Conservation (phyloP, 345 rosid species). For the Combretum micranthum region DNA sequence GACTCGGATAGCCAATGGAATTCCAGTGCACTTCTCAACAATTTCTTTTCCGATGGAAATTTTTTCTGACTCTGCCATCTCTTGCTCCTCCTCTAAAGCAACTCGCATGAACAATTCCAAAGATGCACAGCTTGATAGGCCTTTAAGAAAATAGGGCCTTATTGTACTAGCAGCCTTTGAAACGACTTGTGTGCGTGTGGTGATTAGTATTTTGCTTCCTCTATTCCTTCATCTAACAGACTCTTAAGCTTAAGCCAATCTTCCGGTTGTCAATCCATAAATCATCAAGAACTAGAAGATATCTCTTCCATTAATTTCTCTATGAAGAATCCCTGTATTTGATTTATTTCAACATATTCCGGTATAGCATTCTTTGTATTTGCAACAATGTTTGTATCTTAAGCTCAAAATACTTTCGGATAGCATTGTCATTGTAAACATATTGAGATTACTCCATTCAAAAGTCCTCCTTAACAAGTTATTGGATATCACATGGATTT, state of each 20-base stretch:
- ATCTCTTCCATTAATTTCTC: not conserved
- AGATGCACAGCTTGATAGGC: conserved; percentile 1
- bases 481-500: conserved; percentile 23
- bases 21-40: conserved; percentile 12
- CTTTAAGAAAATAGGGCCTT: not conserved
- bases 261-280: not conserved
- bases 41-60: conserved; percentile 11
- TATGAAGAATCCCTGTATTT: not conserved
- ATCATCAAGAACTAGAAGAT: conserved; percentile 7
- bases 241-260: too few species aligned
- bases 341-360: too few species aligned
- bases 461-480: not conserved
- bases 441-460: conserved; percentile 4
- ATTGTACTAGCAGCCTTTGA: not conserved
- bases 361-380: not conserved
- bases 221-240: too few species aligned
- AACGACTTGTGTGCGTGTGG: not conserved
- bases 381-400: not conserved
- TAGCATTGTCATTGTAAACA: not conserved
- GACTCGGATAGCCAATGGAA: conserved; percentile 17
- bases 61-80: not conserved
- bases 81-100: conserved; percentile 1
- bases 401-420: not conserved
- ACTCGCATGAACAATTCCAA: conserved; percentile 6
- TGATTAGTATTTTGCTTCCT: conserved; percentile 2